phyloP scores from a whole-genome alignment of 2,329 filamentous ascomycete genomes.

The Emmonsia crescens region DNA sequence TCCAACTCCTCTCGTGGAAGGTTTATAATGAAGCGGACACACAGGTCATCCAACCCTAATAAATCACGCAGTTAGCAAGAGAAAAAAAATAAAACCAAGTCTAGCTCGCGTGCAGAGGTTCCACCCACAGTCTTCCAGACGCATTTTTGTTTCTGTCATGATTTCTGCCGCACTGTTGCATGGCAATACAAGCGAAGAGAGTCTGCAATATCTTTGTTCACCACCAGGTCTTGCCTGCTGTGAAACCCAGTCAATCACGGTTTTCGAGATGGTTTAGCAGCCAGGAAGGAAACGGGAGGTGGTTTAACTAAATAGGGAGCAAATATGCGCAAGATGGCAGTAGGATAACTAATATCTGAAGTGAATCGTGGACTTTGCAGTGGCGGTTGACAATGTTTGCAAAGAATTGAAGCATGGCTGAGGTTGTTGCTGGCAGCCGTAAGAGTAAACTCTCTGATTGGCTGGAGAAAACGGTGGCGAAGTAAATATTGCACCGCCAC shows the following conservation, averaged over 20 bases:
- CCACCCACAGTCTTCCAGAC: constrained; percentile 72
- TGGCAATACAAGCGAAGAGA: constrained; percentile 36
- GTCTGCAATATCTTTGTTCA: background rate
- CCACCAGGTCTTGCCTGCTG: background rate
- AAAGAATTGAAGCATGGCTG: background rate
- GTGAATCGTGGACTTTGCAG: background rate
- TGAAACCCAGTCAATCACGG: background rate
- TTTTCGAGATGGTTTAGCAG: background rate
- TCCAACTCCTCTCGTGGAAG: constrained; percentile 82
- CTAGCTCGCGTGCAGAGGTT: background rate
- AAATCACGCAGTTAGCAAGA: background rate
- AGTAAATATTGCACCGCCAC: background rate
- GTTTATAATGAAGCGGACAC: constrained; percentile 96
- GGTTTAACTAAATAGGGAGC: background rate
- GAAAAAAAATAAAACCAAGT: background rate
- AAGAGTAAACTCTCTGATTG: no score
- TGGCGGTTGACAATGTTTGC: background rate
- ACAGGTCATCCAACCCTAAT: constrained; percentile 89
- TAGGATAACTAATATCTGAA: background rate
- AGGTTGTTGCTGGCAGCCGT: background rate
- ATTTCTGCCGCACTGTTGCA: constrained; percentile 49
- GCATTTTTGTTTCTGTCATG: constrained; percentile 71
- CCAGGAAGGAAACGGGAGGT: background rate
- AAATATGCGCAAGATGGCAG: background rate
- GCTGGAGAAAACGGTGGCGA: background rate